A percentile compares a stretch with the other conserved stretches of the same genome.
phyloP scores from a whole-genome alignment of 768 basidiomycete species.

The Boletus patriciae region DNA sequence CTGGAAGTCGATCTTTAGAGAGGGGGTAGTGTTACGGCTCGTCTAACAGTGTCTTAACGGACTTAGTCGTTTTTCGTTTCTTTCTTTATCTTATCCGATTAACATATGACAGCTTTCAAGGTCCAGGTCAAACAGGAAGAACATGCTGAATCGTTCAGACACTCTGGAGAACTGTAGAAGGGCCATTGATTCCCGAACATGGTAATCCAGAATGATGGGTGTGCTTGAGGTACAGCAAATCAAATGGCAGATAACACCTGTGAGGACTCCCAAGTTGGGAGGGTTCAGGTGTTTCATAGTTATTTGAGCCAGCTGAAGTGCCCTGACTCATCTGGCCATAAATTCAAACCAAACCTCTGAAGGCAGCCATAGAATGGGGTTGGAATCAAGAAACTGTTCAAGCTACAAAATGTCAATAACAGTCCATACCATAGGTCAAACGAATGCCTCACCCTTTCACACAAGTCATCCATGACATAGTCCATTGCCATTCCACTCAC shows the following conservation, averaged over 20 bases:
- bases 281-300: neutral
- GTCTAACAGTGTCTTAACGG: too few species aligned
- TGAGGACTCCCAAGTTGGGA: constrained; percentile 8
- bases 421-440: neutral
- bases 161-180: constrained; percentile 4
- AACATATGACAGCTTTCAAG: too few species aligned
- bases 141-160: constrained; percentile 3
- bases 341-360: constrained; percentile 12
- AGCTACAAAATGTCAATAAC: neutral
- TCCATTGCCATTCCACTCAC: constrained; percentile 3
- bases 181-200: constrained; percentile 11
- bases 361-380: constrained; percentile 1
- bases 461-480: neutral
- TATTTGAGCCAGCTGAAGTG: constrained; percentile 5
- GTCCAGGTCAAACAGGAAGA: constrained; percentile 7
- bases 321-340: neutral
- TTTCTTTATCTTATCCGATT: too few species aligned
- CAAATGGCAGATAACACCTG: constrained; percentile 7
- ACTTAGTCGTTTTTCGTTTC: too few species aligned
- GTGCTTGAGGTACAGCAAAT: constrained; percentile 4
- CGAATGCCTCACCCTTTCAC: neutral
- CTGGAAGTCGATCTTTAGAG: too few species aligned
- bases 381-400: neutral
- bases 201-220: constrained; percentile 5
- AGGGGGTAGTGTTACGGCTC: too few species aligned